A percentile compares a stretch with the other conserved stretches of the same genome.
Evolutionary conservation across 805 yeast species (phyloP).

Genomic region (Metschnikowia rubicola): DNA sequence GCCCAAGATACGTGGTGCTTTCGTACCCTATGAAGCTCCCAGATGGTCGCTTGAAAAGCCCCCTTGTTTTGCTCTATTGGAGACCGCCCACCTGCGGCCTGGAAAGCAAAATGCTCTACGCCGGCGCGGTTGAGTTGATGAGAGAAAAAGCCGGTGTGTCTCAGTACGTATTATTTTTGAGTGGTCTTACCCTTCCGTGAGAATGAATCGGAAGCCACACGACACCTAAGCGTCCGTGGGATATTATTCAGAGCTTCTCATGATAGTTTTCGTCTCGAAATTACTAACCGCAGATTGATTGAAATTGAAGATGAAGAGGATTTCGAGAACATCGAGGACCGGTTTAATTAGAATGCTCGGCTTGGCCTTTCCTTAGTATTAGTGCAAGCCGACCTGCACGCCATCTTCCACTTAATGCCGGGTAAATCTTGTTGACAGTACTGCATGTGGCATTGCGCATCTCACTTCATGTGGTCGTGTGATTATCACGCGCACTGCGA

Average conservation of each 20-base stretch:
- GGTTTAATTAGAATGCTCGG: conserved; percentile 7
- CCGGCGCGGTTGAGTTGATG: conserved; percentile 82
- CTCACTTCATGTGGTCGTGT: conserved; percentile 4
- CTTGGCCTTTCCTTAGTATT: too few species aligned
- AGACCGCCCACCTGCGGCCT: conserved; percentile 84
- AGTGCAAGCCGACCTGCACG: too few species aligned
- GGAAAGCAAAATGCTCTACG: conserved; percentile 81
- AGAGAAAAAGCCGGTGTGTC: conserved; percentile 78
- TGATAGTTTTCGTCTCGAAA: not conserved
- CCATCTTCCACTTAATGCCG: too few species aligned
- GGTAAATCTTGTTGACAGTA: not conserved
- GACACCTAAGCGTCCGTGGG: too few species aligned
- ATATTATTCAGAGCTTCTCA: too few species aligned
- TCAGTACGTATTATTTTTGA: conserved; percentile 34
- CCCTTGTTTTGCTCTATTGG: conserved; percentile 81
- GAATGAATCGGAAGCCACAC: too few species aligned
- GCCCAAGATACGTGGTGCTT: conserved; percentile 71
- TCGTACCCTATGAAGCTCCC: conserved; percentile 67
- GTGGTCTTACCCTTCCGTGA: too few species aligned
- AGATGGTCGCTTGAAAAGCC: conserved; percentile 74
- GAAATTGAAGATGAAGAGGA: conserved; percentile 70
- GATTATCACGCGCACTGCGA: conserved; percentile 7
- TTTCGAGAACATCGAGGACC: conserved; percentile 52
- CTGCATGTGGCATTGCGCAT: conserved; percentile 2
- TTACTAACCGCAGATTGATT: conserved; percentile 44